Evolutionary conservation across 805 yeast species (phyloP).

Genomic region (Brettanomyces anomalus): DNA sequence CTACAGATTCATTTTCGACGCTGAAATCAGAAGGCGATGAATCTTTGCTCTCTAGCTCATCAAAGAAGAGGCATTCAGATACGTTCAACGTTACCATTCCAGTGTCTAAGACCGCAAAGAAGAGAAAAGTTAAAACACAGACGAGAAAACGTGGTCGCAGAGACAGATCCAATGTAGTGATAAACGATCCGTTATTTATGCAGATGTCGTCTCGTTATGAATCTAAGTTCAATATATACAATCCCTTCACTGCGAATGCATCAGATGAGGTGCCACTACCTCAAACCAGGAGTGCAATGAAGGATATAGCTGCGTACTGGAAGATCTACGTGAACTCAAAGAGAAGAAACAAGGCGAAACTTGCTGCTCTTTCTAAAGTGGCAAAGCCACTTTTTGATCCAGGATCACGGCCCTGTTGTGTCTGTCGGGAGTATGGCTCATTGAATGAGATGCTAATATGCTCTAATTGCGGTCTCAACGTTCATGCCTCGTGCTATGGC

Average conservation of each 20-base stretch:
- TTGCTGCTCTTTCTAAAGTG: conserved; percentile 4
- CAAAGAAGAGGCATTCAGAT: neutral
- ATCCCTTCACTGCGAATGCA: conserved; percentile 10
- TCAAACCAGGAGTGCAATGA: conserved; percentile 15
- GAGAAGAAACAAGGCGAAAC: neutral
- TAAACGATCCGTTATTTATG: neutral
- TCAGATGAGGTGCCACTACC: conserved; percentile 11
- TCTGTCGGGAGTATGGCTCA: conserved; percentile 36
- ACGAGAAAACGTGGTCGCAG: neutral
- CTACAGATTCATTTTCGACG: neutral
- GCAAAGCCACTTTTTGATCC: conserved; percentile 16
- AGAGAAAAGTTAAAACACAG: neutral
- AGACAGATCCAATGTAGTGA: neutral
- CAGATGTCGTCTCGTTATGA: conserved; percentile 15
- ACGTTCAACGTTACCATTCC: neutral
- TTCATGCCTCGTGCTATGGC: conserved; percentile 70
- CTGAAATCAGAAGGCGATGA: neutral
- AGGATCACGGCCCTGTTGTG: conserved; percentile 38
- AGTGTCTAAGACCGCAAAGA: neutral
- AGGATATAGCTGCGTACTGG: conserved; percentile 15
- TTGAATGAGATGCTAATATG: conserved; percentile 43
- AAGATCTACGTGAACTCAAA: conserved; percentile 7
- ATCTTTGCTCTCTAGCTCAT: neutral
- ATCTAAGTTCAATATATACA: conserved; percentile 17
- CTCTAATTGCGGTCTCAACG: conserved; percentile 55